Evolutionary conservation across 805 yeast species (phyloP).

Genomic region (Saccharomycopsis fibuligera): DNA sequence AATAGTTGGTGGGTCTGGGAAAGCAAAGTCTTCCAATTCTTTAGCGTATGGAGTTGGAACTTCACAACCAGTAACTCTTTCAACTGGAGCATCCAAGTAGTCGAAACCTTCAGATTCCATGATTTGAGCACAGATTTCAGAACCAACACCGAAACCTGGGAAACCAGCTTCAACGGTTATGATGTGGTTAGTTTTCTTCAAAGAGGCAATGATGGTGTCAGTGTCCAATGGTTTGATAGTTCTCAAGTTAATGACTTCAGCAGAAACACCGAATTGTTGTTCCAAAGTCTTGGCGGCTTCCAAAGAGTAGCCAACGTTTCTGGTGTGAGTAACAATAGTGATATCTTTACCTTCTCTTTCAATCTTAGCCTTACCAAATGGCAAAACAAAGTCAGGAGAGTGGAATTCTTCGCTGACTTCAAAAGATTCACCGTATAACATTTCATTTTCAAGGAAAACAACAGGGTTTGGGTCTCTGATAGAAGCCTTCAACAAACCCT

Average conservation of each 20-base stretch:
- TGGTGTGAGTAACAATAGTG: conserved; percentile 83
- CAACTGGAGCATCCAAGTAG: conserved; percentile 96
- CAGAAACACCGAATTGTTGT: conserved; percentile 79
- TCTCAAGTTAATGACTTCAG: conserved; percentile 93
- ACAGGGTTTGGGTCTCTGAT: conserved; percentile 99
- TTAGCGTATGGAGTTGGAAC: conserved; percentile 98
- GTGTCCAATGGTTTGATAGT: conserved; percentile 95
- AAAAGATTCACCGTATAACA: conserved; percentile 86
- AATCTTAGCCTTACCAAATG: conserved; percentile 92
- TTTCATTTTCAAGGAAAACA: conserved; percentile 91
- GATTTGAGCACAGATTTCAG: conserved; percentile 94
- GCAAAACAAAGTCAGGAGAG: conserved; percentile 83
- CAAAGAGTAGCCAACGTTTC: conserved; percentile 80
- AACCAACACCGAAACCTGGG: conserved; percentile 98
- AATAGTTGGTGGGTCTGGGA: conserved; percentile 93
- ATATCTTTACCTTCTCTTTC: conserved; percentile 91
- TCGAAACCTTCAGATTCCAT: conserved; percentile 99
- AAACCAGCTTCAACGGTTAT: conserved; percentile 95
- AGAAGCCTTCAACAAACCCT: conserved; percentile 93
- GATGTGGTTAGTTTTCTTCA: conserved; percentile 95
- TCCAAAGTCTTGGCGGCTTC: conserved; percentile 86
- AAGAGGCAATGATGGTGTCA: conserved; percentile 74
- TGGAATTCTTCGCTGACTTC: conserved; percentile 85
- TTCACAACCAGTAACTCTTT: conserved; percentile 98
- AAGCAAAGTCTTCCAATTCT: conserved; percentile 94